A percentile compares a stretch with the other conserved stretches of the same genome.
Evolutionary conservation across 768 basidiomycete genomes (phyloP).

Genomic region (Ramaria sp.): DNA sequence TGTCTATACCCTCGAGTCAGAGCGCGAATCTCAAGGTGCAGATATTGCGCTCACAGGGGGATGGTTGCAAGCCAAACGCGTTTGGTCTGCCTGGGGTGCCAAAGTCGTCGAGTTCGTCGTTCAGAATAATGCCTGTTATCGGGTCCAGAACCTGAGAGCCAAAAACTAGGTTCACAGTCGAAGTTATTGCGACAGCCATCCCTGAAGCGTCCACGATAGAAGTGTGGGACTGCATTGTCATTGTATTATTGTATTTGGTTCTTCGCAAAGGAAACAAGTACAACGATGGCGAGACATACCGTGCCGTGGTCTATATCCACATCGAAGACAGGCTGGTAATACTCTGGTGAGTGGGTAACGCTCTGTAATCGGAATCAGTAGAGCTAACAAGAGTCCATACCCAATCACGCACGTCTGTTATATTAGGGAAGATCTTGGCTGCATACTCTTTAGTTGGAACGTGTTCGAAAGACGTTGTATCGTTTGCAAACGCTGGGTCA

Average conservation of each 20-base stretch:
- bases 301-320: slow-evolving; percentile 80
- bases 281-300: slow-evolving; percentile 29
- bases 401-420: slow-evolving; percentile 60
- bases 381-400: slow-evolving; percentile 1
- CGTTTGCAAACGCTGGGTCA: slow-evolving; percentile 62
- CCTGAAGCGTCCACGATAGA: slow-evolving; percentile 76
- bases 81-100: slow-evolving; percentile 79
- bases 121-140: slow-evolving; percentile 79
- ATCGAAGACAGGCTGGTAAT: slow-evolving; percentile 80
- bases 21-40: background rate
- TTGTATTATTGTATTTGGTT: background rate
- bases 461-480: slow-evolving; percentile 42
- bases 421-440: slow-evolving; percentile 44
- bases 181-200: slow-evolving; percentile 80
- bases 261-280: background rate
- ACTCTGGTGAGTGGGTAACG: slow-evolving; percentile 65
- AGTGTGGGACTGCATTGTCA: slow-evolving; percentile 56
- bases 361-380: slow-evolving; percentile 37
- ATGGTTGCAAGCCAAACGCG: slow-evolving; percentile 71
- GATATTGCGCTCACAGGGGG: slow-evolving; percentile 50
- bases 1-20: slow-evolving; percentile 37
- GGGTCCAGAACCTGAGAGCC: slow-evolving; percentile 83
- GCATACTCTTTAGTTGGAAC: slow-evolving; percentile 67
- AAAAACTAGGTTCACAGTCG: slow-evolving; percentile 84
- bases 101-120: slow-evolving; percentile 95